Base-by-base conservation (phyloP, 1,284 basidiomycete species). In the Cronartium quercuum region DNA sequence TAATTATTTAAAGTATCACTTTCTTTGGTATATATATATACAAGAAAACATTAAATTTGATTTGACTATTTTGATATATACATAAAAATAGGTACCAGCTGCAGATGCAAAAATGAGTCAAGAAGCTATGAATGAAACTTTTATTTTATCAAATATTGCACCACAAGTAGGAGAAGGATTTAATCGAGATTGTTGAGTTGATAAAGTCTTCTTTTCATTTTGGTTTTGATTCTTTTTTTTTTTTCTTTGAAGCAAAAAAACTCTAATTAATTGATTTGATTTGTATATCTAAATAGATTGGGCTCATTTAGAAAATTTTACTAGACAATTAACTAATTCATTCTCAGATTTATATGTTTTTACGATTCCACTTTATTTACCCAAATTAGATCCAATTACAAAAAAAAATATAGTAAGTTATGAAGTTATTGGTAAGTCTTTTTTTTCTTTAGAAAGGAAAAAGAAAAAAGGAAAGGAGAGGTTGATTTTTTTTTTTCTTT, bases 131-230 rank as follows among this genome's bases (percentile, higher is more conserved):
- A 83, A 98, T 82, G 93, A 98, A 83, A 99, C 96, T 0, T 98
- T 99, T 83, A 84, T 91, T 57, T 84, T 99, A 65, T 89, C 91
- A 3, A 99, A 99, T 81, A 98, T 98, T 73, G 94, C 96, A 0
- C 96, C 96, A 44, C 96, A 98, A 86, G 93, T 98, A 12, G 96
- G 96, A 1, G 91, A 88, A 61, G 95, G 95, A 0, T 98, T 98
- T 85, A 99, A 98, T 81, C 85, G 96, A 69, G 93, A 98, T 81
- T 98, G 93, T 75, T 38, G 55, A 66, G 47, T 34, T 58, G 9
- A 9, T n/a, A 10, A 58, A 58, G 24, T 5, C 34, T 40, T 3
- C 6, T 29, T 35, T 66, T 58, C 13, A 9, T 58, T 29, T 21
- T 29, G 6, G 12, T 21, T 58, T 29, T 58, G 12, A 9, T 58